phyloP scores from a whole-genome alignment of 2,329 filamentous ascomycete species.

The Pseudogymnoascus verrucosus region DNA sequence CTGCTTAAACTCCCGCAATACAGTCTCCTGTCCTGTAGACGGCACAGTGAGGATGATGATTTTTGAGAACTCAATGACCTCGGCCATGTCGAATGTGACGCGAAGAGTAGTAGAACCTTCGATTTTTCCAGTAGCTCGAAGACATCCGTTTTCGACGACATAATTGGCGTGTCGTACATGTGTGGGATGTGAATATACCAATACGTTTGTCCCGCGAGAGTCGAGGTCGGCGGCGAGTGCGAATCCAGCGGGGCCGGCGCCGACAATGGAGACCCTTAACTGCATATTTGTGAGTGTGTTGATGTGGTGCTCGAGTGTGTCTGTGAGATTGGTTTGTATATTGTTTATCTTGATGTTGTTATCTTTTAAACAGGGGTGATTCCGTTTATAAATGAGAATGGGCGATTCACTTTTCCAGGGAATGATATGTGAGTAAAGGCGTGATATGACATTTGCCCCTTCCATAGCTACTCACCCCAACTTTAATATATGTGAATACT shows the following conservation, averaged over 20 bases:
- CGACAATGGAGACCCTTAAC: slow-evolving; percentile 14
- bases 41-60: slow-evolving; percentile 19
- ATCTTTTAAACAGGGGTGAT: background rate
- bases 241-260: slow-evolving; percentile 13
- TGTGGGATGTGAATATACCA: slow-evolving; percentile 20
- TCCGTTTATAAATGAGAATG: background rate
- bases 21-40: background rate
- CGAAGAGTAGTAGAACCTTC: slow-evolving; percentile 11
- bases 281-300: background rate
- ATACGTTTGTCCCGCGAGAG: slow-evolving; percentile 14
- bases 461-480: background rate
- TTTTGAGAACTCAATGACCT: slow-evolving; percentile 19
- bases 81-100: slow-evolving; percentile 18
- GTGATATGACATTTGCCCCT: background rate
- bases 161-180: slow-evolving; percentile 15
- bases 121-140: slow-evolving; percentile 14
- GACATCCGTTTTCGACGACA: slow-evolving; percentile 4
- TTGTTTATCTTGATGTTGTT: background rate
- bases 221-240: slow-evolving; percentile 10
- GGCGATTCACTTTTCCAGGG: background rate
- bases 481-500: background rate
- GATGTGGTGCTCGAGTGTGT: background rate
- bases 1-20: background rate
- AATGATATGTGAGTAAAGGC: background rate
- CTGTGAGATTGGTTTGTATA: no score